Evolutionary conservation across 2,329 filamentous ascomycete genomes (phyloP).

Genomic region (Myriosclerotinia scirpicola): DNA sequence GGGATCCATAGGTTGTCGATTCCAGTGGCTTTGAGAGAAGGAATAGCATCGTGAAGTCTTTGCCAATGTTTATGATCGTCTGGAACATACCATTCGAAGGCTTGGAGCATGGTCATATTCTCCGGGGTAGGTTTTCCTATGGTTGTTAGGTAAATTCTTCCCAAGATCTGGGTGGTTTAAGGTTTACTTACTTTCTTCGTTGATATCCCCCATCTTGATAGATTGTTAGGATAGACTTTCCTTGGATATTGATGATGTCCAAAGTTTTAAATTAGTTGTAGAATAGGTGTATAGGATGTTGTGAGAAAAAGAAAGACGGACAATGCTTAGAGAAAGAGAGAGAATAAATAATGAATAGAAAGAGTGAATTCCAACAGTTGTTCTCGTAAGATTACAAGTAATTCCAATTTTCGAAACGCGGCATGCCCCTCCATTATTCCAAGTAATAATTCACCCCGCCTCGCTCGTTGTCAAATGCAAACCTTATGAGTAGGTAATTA

Average conservation of each 20-base stretch:
- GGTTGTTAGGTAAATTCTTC: background rate
- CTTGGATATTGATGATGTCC: background rate
- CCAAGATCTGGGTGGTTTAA: background rate
- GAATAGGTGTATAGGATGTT: background rate
- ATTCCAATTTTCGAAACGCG: background rate
- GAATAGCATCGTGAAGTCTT: constrained; percentile 53
- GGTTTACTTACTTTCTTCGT: constrained; percentile 17
- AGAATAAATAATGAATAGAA: background rate
- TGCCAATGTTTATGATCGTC: constrained; percentile 61
- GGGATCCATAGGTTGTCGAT: constrained; percentile 67
- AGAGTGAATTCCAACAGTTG: too few species aligned
- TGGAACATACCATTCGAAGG: constrained; percentile 72
- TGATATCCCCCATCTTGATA: constrained; percentile 18
- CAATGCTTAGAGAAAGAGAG: background rate
- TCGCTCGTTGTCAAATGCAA: background rate
- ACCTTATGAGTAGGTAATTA: too few species aligned
- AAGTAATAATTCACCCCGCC: constrained; percentile 11
- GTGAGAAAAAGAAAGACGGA: background rate
- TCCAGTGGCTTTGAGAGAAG: constrained; percentile 57
- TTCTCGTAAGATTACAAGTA: background rate
- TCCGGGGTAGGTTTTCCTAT: constrained; percentile 42
- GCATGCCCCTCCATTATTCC: constrained; percentile 8
- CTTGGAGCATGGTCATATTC: constrained; percentile 63
- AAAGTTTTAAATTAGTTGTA: background rate
- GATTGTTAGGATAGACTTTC: background rate